Percentiles rank a stretch among this genome's conserved stretches.
These are phyloP conservation scores for Xylaria sp. DNA, from an alignment of 2,329 filamentous ascomycete species.

Conservation along the genomic window DNA sequence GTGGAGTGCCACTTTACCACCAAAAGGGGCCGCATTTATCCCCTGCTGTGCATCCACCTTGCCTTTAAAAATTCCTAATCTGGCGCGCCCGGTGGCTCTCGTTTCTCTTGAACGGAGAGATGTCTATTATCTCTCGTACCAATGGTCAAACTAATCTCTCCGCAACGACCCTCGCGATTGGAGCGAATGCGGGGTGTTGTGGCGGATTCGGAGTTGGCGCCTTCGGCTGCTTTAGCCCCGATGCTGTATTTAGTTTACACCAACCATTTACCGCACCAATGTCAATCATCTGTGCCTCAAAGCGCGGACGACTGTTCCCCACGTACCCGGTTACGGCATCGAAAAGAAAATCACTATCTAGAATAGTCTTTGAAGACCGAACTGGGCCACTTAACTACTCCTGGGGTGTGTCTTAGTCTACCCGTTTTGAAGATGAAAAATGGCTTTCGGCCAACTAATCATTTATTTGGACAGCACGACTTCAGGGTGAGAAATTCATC, in stretches of 20 bases:
- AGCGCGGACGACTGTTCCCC: conserved; percentile 10
- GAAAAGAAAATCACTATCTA: conserved; percentile 2
- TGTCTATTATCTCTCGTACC: conserved; percentile 28
- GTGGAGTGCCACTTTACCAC: conserved; percentile 20
- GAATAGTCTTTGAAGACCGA: not conserved
- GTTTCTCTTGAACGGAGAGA: conserved; percentile 20
- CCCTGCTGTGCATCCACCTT: conserved; percentile 23
- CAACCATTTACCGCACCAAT: conserved; percentile 40
- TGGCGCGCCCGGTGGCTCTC: conserved; percentile 13
- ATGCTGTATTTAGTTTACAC: conserved; percentile 22
- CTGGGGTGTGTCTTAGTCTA: conserved; percentile 20
- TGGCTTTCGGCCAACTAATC: conserved; percentile 5
- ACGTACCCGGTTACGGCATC: conserved; percentile 18
- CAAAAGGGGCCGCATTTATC: conserved; percentile 15
- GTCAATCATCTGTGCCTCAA: conserved; percentile 17
- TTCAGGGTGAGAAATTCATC: not conserved
- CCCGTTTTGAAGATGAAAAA: conserved; percentile 13
- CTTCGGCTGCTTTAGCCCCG: conserved; percentile 40
- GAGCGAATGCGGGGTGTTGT: conserved; percentile 39
- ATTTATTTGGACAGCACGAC: not conserved
- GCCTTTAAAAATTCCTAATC: conserved; percentile 18
- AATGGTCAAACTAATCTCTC: conserved; percentile 16
- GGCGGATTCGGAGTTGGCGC: conserved; percentile 27
- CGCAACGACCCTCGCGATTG: conserved; percentile 24
- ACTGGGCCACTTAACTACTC: conserved; percentile 1